Conservation (phyloP, 805 yeast genomes). For the Candida awuae region DNA sequence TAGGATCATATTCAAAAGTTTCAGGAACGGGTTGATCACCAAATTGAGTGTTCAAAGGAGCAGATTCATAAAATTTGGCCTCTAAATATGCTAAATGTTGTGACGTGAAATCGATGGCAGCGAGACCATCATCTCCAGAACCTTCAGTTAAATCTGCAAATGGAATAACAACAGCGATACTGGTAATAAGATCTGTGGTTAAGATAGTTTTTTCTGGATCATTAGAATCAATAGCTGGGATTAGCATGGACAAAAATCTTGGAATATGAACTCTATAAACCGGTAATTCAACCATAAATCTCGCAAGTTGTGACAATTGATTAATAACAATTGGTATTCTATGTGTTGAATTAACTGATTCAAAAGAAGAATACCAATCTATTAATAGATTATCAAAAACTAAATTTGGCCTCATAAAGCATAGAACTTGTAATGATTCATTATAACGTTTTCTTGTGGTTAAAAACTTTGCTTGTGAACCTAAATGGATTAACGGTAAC, state of each 20-base stretch:
- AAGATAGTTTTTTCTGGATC: conserved; percentile 68
- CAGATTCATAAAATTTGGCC: conserved; percentile 29
- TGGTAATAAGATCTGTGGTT: conserved; percentile 60
- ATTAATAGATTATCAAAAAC: conserved; percentile 48
- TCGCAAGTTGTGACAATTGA: conserved; percentile 53
- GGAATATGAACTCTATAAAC: conserved; percentile 72
- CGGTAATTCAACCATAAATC: conserved; percentile 58
- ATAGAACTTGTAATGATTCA: conserved; percentile 51
- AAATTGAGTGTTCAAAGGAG: conserved; percentile 20
- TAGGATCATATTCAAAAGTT: conserved; percentile 35
- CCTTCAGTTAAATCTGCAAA: conserved; percentile 49
- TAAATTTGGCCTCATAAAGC: conserved; percentile 49
- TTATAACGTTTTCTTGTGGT: conserved; percentile 50
- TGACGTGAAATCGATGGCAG: conserved; percentile 51
- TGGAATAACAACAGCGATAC: conserved; percentile 67
- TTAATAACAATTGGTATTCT: conserved; percentile 67
- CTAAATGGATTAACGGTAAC: conserved; percentile 50
- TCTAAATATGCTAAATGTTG: conserved; percentile 54
- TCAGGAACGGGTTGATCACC: conserved; percentile 19
- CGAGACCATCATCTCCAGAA: conserved; percentile 30
- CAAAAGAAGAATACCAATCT: conserved; percentile 72
- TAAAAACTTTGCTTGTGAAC: conserved; percentile 70
- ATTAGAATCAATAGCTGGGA: conserved; percentile 84
- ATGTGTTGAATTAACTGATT: conserved; percentile 65
- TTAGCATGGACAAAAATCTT: conserved; percentile 55